phyloP scores from a whole-genome alignment of 441 rosid genomes.

The Macaranga tanarius region DNA sequence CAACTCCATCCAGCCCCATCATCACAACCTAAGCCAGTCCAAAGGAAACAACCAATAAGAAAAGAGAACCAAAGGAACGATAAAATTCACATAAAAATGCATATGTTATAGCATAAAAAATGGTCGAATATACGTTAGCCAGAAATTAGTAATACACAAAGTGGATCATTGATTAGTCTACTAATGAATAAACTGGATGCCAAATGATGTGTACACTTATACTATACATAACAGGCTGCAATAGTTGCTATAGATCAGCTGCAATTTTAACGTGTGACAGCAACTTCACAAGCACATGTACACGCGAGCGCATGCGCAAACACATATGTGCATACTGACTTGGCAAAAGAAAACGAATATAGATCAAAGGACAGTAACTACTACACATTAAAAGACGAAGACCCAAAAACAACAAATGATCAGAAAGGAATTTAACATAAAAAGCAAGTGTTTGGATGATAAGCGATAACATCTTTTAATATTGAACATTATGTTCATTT shows the following conservation, averaged over 20 bases:
- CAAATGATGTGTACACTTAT: too few relatives aligned
- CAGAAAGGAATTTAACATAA: too few relatives aligned
- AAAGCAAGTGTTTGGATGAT: too few relatives aligned
- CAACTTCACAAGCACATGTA: too few relatives aligned
- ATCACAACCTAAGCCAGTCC: conserved; percentile 72
- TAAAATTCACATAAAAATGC: neutral
- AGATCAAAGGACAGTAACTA: neutral
- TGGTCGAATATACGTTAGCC: neutral
- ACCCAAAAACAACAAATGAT: too few relatives aligned
- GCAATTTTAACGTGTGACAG: too few relatives aligned
- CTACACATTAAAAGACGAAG: neutral
- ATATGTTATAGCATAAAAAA: neutral
- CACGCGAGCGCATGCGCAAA: too few relatives aligned
- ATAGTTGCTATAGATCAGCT: too few relatives aligned
- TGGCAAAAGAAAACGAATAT: neutral
- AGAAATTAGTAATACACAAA: neutral
- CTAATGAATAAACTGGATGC: too few relatives aligned
- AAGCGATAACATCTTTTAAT: too few relatives aligned
- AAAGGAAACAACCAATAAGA: conserved; percentile 18
- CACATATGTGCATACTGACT: neutral
- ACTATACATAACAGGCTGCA: neutral
- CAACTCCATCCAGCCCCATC: conserved; percentile 97
- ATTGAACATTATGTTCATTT: too few relatives aligned
- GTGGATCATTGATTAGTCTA: neutral
- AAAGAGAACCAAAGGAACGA: neutral